Conservation (phyloP, 225 moss, liverwort and hornwort genomes). For the Straminergon stramineum region DNA sequence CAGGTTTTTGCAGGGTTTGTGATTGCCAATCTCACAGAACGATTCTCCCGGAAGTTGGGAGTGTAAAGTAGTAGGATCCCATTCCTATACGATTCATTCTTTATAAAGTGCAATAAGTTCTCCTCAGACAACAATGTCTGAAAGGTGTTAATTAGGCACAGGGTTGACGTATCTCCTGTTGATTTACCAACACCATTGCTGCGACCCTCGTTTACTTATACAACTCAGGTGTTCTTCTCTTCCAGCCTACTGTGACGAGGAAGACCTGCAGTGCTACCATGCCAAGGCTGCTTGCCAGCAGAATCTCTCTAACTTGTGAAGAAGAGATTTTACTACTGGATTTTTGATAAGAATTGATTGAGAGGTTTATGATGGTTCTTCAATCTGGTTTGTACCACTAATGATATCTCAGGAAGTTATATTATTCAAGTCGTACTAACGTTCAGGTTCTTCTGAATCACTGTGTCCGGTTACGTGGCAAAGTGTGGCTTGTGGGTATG, state of each 20-base stretch:
- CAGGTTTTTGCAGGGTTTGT: constrained; percentile 99
- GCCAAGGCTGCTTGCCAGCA: neutral
- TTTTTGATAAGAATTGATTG: neutral
- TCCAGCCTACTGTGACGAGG: neutral
- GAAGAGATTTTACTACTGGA: neutral
- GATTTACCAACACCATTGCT: neutral
- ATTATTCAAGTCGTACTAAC: neutral
- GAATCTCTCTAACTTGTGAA: neutral
- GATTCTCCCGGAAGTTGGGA: constrained; percentile 59
- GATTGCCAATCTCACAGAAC: constrained; percentile 81
- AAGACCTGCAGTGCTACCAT: neutral
- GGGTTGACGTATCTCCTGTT: constrained; percentile 11
- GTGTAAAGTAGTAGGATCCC: constrained; percentile 47
- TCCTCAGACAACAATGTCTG: constrained; percentile 14
- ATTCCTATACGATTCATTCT: constrained; percentile 12
- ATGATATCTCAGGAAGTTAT: neutral
- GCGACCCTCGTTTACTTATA: neutral
- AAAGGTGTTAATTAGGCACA: neutral
- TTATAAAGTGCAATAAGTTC: constrained; percentile 23
- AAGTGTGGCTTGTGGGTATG: neutral
- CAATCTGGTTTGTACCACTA: constrained; percentile 4
- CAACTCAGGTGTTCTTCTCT: neutral
- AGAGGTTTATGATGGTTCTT: neutral
- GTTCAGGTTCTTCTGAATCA: neutral
- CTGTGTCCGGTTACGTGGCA: neutral